phyloP scores from a whole-genome alignment of 2,329 filamentous ascomycete genomes.

The Aspergillus floridensis region DNA sequence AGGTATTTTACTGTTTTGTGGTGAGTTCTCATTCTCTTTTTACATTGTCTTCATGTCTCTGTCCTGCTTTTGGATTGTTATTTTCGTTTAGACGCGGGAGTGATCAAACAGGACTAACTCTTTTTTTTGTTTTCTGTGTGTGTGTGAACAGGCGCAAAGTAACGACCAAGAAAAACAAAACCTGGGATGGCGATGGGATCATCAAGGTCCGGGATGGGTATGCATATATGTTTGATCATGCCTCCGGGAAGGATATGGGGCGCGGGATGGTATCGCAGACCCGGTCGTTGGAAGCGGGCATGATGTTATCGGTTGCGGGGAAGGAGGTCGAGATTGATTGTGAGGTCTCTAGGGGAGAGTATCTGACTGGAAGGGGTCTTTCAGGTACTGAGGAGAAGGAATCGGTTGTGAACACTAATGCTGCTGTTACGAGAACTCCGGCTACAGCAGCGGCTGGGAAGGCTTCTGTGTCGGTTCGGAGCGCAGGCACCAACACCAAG shows the following conservation, averaged over 20 bases:
- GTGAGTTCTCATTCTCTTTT: slow-evolving; percentile 24
- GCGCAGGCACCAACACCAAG: slow-evolving; percentile 7
- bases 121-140: background rate
- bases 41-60: too few relatives aligned
- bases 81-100: too few relatives aligned
- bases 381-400: slow-evolving; percentile 24
- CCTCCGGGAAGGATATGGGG: slow-evolving; percentile 63
- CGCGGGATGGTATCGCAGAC: slow-evolving; percentile 49
- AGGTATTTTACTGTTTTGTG: slow-evolving; percentile 49
- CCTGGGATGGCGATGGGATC: slow-evolving; percentile 72
- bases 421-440: background rate
- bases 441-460: slow-evolving; percentile 19
- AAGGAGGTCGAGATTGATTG: slow-evolving; percentile 69
- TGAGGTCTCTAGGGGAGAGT: slow-evolving; percentile 60
- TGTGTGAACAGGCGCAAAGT: slow-evolving; percentile 59
- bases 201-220: slow-evolving; percentile 57
- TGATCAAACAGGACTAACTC: background rate
- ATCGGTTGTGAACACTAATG: too few relatives aligned
- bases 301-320: slow-evolving; percentile 60
- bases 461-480: slow-evolving; percentile 18
- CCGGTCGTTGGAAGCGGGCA: slow-evolving; percentile 58
- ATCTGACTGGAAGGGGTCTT: slow-evolving; percentile 39
- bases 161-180: slow-evolving; percentile 72
- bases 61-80: too few relatives aligned
- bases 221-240: slow-evolving; percentile 58